phyloP scores from a whole-genome alignment of 1,284 basidiomycete genomes.

The Pisolithus thermaeus region DNA sequence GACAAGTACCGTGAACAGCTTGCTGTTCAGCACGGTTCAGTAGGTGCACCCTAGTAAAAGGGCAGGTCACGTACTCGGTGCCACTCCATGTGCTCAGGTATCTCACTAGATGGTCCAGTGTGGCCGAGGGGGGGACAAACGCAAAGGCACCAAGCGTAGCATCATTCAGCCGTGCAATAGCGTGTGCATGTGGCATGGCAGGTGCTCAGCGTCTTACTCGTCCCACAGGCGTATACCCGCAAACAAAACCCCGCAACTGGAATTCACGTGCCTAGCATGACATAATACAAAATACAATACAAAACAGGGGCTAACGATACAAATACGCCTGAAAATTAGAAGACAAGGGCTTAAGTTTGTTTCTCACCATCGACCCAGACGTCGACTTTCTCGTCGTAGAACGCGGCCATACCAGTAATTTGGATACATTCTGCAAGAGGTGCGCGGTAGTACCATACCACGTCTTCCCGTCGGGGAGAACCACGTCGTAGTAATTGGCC shows the following conservation, averaged over 20 bases:
- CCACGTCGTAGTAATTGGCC: slow-evolving; percentile 53
- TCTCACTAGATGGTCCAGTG: slow-evolving; percentile 63
- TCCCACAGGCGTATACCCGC: too few relatives aligned
- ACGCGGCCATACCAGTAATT: slow-evolving; percentile 51
- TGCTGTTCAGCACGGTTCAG: slow-evolving; percentile 38
- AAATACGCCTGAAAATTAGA: slow-evolving; percentile 17
- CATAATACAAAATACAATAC: background rate
- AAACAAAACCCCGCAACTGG: too few relatives aligned
- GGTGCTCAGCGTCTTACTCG: background rate
- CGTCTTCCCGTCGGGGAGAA: slow-evolving; percentile 42
- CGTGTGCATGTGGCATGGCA: slow-evolving; percentile 33
- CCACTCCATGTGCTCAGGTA: slow-evolving; percentile 77
- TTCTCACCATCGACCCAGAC: slow-evolving; percentile 58
- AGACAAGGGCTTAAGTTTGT: slow-evolving; percentile 20
- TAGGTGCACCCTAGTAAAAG: slow-evolving; percentile 16
- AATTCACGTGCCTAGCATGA: background rate
- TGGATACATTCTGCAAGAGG: slow-evolving; percentile 45
- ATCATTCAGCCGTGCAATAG: slow-evolving; percentile 49
- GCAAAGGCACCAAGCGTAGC: slow-evolving; percentile 57
- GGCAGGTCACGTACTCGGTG: slow-evolving; percentile 59
- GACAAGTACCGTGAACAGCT: slow-evolving; percentile 60
- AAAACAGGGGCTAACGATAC: background rate
- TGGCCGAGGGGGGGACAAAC: slow-evolving; percentile 50
- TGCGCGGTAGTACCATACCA: slow-evolving; percentile 60
- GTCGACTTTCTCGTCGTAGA: slow-evolving; percentile 64